Conservation (phyloP, 1,284 basidiomycete genomes). For the Boletus holoroseus region DNA sequence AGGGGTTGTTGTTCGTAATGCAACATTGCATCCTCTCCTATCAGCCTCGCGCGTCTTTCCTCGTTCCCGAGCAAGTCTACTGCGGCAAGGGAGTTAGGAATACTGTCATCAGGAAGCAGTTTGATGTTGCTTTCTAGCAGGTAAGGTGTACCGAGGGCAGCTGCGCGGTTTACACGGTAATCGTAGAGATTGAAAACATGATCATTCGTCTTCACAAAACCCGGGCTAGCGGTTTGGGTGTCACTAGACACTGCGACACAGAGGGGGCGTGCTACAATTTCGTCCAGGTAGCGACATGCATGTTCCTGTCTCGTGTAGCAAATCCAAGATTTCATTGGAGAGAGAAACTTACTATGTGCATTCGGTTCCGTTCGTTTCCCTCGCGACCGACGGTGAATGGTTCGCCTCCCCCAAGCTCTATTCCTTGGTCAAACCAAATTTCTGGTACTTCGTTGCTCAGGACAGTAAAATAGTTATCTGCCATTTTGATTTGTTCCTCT, state of each 20-base stretch:
- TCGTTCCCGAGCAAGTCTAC: constrained; percentile 42
- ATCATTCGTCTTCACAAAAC: constrained; percentile 14
- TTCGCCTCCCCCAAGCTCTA: constrained; percentile 53
- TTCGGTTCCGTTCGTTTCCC: constrained; percentile 52
- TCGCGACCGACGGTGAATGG: constrained; percentile 59
- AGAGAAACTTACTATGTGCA: constrained; percentile 49
- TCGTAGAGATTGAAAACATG: neutral
- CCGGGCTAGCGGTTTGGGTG: neutral
- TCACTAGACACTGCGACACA: neutral
- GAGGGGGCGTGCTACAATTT: constrained; percentile 9
- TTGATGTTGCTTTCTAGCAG: constrained; percentile 52
- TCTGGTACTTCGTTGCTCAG: constrained; percentile 46
- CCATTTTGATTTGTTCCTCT: constrained; percentile 55
- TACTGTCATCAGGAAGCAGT: constrained; percentile 36
- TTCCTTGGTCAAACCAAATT: constrained; percentile 58
- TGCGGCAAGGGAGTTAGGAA: constrained; percentile 27
- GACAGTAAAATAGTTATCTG: constrained; percentile 65
- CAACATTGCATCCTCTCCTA: constrained; percentile 34
- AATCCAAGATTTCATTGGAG: neutral
- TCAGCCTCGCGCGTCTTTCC: constrained; percentile 28
- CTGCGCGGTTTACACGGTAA: constrained; percentile 33
- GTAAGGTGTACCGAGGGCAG: constrained; percentile 44
- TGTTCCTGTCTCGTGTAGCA: constrained; percentile 15
- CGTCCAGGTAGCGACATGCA: constrained; percentile 30
- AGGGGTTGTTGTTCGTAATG: constrained; percentile 45